Conservation (phyloP, 805 yeast species). For the Wickerhamomyces strasburgensis region DNA sequence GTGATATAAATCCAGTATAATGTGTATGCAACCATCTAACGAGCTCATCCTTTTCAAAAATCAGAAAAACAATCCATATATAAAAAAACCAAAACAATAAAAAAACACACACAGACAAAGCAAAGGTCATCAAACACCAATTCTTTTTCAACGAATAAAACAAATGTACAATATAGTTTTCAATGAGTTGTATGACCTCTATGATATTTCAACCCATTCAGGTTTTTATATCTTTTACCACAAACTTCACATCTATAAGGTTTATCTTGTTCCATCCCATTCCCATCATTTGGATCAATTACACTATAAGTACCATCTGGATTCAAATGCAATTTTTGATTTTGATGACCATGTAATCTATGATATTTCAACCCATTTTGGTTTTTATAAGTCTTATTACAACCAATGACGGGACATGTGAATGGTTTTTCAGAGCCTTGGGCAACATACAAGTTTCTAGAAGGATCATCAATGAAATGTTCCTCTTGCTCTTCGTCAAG, state of each 20-base stretch:
- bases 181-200: conserved; percentile 97
- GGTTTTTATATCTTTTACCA: conserved; percentile 93
- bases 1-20: too few relatives aligned
- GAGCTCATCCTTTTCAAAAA: too few relatives aligned
- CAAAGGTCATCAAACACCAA: not conserved
- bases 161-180: too few relatives aligned
- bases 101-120: not conserved
- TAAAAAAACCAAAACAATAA: too few relatives aligned
- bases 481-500: conserved; percentile 55
- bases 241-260: conserved; percentile 98
- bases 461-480: conserved; percentile 94
- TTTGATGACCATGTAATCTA: conserved; percentile 93
- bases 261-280: conserved; percentile 94
- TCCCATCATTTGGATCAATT: conserved; percentile 92
- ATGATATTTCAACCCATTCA: conserved; percentile 95
- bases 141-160: not conserved
- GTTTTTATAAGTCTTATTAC: conserved; percentile 95
- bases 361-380: conserved; percentile 97
- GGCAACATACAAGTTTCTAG: conserved; percentile 86
- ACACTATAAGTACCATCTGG: conserved; percentile 91
- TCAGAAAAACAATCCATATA: too few relatives aligned
- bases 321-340: conserved; percentile 84
- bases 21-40: too few relatives aligned
- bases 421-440: conserved; percentile 94
- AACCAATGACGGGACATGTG: conserved; percentile 96